Evolutionary conservation across 1,284 basidiomycete genomes (phyloP).

Genomic region (Trichosporon asahii): DNA sequence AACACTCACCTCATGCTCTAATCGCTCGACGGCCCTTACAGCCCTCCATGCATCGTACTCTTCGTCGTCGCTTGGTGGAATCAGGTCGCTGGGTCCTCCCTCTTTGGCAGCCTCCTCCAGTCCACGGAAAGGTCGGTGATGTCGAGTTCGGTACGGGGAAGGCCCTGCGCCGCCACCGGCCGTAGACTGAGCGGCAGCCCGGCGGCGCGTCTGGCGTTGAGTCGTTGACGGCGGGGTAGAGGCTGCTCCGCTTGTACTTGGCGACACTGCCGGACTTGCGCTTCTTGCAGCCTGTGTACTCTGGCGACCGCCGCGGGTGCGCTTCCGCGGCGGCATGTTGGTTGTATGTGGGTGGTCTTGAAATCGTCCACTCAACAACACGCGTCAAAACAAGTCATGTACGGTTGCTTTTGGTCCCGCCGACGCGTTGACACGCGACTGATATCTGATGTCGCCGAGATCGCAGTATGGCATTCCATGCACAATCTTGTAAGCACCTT

Average conservation of each 20-base stretch:
- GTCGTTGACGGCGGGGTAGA: background rate
- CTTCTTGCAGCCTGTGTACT: background rate
- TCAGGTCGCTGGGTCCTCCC: constrained; percentile 31
- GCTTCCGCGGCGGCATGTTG: constrained; percentile 16
- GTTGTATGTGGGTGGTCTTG: background rate
- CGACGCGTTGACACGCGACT: background rate
- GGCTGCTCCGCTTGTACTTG: background rate
- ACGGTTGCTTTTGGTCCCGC: background rate
- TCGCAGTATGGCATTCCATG: too few relatives aligned
- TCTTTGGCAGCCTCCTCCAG: constrained; percentile 16
- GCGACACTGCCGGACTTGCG: background rate
- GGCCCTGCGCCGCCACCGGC: background rate
- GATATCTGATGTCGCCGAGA: background rate
- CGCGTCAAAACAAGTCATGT: constrained; percentile 11
- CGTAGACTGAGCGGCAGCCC: background rate
- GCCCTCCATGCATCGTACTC: constrained; percentile 43
- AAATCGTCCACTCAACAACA: background rate
- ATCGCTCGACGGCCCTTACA: constrained; percentile 14
- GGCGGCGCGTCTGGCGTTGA: background rate
- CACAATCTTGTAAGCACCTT: background rate
- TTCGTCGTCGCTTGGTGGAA: constrained; percentile 45
- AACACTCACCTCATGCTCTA: background rate
- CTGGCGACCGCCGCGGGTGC: constrained; percentile 12
- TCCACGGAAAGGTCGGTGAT: constrained; percentile 16
- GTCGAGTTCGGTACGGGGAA: constrained; percentile 20